Evolutionary conservation across 192 early-diverging fungal species (phyloP).

Genomic region (Spizellomyces punctatus): DNA sequence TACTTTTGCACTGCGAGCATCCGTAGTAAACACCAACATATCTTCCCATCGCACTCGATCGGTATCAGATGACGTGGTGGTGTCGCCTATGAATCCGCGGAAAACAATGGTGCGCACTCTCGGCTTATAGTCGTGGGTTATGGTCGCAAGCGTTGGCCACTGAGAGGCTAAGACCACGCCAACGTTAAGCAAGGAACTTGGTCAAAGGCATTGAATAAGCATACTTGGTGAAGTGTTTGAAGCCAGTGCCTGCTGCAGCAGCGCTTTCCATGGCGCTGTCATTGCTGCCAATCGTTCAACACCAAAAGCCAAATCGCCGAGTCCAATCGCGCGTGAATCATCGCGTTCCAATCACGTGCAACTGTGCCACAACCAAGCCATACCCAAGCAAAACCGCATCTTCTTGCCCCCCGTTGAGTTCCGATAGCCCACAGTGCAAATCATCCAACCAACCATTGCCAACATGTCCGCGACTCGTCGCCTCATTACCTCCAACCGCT

Average conservation of each 20-base stretch:
- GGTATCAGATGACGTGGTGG: not conserved
- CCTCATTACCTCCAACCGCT: not conserved
- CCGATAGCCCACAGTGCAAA: too few relatives aligned
- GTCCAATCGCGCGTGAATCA: too few relatives aligned
- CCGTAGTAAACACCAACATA: slow-evolving; percentile 17
- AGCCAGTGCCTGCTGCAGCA: not conserved
- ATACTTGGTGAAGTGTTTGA: not conserved
- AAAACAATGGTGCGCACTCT: slow-evolving; percentile 9
- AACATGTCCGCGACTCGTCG: slow-evolving; percentile 1
- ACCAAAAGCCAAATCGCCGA: too few relatives aligned
- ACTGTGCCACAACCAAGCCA: too few relatives aligned
- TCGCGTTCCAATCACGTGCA: too few relatives aligned
- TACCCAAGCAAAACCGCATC: too few relatives aligned
- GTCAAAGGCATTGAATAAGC: not conserved
- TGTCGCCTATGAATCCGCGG: slow-evolving; percentile 7
- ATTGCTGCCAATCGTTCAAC: not conserved
- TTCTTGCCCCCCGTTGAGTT: too few relatives aligned
- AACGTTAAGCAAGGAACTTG: not conserved
- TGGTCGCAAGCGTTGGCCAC: slow-evolving; percentile 18
- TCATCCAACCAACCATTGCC: not conserved
- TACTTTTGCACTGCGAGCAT: slow-evolving; percentile 22
- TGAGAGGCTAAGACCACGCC: not conserved
- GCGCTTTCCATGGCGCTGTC: not conserved
- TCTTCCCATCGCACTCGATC: not conserved
- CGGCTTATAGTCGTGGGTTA: not conserved